Evolutionary conservation across 2,329 filamentous ascomycete species (phyloP), one percentile per base, ranked within the genome.

Genomic region (Rhytidhysteron rufulum): DNA sequence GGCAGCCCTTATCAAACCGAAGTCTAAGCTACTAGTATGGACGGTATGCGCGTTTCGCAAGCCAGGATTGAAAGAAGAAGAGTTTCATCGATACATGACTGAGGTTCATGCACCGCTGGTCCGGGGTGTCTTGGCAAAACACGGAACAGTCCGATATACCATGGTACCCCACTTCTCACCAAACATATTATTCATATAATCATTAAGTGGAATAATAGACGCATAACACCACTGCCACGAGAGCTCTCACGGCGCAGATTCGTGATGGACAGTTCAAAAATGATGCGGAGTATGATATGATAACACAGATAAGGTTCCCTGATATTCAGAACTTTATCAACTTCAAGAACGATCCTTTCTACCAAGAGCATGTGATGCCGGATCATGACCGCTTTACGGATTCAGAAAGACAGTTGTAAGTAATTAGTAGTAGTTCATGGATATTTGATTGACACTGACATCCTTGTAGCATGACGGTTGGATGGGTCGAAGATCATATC

Each of bases 361-460:
- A 53, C 34, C 49, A 42, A 22, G 40, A 48, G 16, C 45, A 49
- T 13, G 52, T 63, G 17, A 50, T 50, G 33, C 57, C 54, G 18
- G 61, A 64, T 34, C 61, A 64, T 50, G 52, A 50, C 38, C 52
- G 59, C 27, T 62, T 63, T 45, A 58, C 58, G 3, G 58, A 62
- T 47, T 49, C 45, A 5, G 44, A 45, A 36, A 40, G 41, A 25
- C 46, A 39, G 10, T 39, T 40, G 43, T 44, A 32, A 42, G 44
- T 35, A 8, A 8, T 2, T 27, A 11, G n/a, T 39, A 18, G 6
- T 13, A n/a, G 15, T 31, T 7, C 16, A 21, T 6, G 18, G 21
- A 33, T 15, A 11, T 22, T 29, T 10, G n/a, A 17, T 8, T 30
- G 32, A 29, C 30, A 20, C n/a, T 37, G 15, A 41, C 32, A 13